phyloP scores from a whole-genome alignment of 192 early-diverging fungal species.

The Coemansia sp. region DNA sequence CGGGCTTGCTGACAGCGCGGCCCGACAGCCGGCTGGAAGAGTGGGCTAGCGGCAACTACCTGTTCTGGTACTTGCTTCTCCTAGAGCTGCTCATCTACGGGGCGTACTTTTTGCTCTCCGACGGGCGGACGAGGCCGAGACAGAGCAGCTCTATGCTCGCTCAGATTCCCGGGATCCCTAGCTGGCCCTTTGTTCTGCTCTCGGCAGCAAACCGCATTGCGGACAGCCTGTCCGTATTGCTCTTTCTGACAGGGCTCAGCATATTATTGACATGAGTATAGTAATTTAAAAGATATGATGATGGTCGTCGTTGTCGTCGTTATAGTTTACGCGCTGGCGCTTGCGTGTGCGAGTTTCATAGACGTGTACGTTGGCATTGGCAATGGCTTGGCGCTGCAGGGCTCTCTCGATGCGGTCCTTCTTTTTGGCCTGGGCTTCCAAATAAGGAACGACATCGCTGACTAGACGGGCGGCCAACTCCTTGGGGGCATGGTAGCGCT shows the following conservation, averaged over 20 bases:
- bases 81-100: slow-evolving; percentile 31
- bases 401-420: slow-evolving; percentile 34
- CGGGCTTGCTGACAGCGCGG: slow-evolving; percentile 24
- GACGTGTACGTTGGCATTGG: slow-evolving; percentile 44
- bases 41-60: slow-evolving; percentile 34
- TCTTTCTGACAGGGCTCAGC: slow-evolving; percentile 36
- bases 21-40: slow-evolving; percentile 42
- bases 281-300: too few relatives aligned
- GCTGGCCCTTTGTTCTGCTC: slow-evolving; percentile 17
- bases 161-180: slow-evolving; percentile 27
- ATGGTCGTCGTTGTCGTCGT: slow-evolving; percentile 32
- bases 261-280: slow-evolving; percentile 10
- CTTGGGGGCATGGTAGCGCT: slow-evolving; percentile 34
- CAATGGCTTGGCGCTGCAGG: slow-evolving; percentile 38
- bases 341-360: slow-evolving; percentile 55
- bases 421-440: slow-evolving; percentile 35
- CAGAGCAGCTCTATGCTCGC: slow-evolving; percentile 4
- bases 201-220: slow-evolving; percentile 30
- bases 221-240: slow-evolving; percentile 33
- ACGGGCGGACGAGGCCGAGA: slow-evolving; percentile 11
- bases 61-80: slow-evolving; percentile 38
- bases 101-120: slow-evolving; percentile 18
- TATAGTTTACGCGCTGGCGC: slow-evolving; percentile 54
- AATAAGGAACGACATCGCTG: slow-evolving; percentile 33
- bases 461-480: slow-evolving; percentile 24